Percentiles rank a stretch among this genome's conserved stretches.
Conservation (phyloP, 257 asterid genomes). For the Rhazya stricta region DNA sequence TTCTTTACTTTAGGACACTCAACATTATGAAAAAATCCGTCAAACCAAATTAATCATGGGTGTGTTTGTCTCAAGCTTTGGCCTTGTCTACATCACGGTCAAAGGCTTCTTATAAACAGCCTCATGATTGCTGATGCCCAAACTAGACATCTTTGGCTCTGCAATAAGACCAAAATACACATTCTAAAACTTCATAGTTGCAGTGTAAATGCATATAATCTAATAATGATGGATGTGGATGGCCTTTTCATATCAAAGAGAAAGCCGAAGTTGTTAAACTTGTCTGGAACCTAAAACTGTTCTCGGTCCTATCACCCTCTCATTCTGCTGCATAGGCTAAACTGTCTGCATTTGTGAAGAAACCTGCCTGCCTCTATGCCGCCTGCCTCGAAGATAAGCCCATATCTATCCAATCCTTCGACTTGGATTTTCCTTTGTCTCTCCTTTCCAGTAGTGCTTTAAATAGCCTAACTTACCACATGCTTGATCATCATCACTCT, state of each 20-base stretch:
- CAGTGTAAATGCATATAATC: neutral
- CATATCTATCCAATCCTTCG: neutral
- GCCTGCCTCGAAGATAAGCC: neutral
- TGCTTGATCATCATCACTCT: neutral
- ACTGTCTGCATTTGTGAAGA: neutral
- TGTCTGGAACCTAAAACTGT: neutral
- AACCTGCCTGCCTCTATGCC: neutral
- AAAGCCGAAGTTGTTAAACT: neutral
- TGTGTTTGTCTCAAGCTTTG: neutral
- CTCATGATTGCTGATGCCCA: neutral
- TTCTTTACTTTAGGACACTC: too few species aligned
- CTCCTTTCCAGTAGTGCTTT: neutral
- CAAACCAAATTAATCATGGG: neutral
- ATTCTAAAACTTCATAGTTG: neutral
- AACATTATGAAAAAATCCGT: neutral
- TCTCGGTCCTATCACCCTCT: constrained; percentile 2
- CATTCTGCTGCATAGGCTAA: neutral
- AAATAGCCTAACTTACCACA: neutral
- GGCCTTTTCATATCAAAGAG: neutral
- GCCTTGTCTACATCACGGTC: neutral
- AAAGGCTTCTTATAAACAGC: neutral
- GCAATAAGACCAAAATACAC: neutral
- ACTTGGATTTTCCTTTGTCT: constrained; percentile 6
- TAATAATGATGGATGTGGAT: neutral
- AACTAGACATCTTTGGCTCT: neutral